Evolutionary conservation across 495 filamentous ascomycete genomes (phyloP), one percentile per base, ranked within the genome.

Genomic region (Xylaria longipes): DNA sequence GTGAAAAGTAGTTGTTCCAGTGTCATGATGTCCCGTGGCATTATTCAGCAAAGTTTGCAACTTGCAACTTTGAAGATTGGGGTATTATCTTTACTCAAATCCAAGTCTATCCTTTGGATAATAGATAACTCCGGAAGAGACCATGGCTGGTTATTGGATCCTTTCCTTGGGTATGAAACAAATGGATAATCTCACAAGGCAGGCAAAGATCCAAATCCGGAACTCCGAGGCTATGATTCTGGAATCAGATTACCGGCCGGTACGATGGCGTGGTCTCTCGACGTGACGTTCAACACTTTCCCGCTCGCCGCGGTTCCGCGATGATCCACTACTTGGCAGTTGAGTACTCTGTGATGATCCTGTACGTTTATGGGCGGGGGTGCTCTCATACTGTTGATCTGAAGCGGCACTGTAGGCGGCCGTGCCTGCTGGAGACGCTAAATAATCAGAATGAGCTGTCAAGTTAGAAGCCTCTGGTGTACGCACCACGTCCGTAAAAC

Each of bases 401-500:
- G 75, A 73, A 68, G 80, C 67, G 71, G 81, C 73, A 71, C 74
- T 73, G 77, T 82, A 85, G 72, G 81, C 65, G 9, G 80, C 70
- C 77, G 83, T 76, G 80, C 82, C 82, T 85, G 82, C 83, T 77
- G 84, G 82, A 78, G 82, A 83, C 75, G 82, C 84, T 85, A 85
- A 81, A 82, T 79, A 80, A 84, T 86, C 83, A 86, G 84, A 86
- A 78, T 71, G 70, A 70, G 62, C 64, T 68, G 68, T 73, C 39
- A 72, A 72, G 74, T 75, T 63, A 77, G 63, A 73, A 73, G 71
- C 73, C 77, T 75, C 70, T 79, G 68, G 70, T 79, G 79, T 86
- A 84, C 82, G 80, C 80, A 84, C 83, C 84, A 82, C 87, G 87
- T 81, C 84, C 85, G 72, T 84, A 84, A 65, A 85, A 82, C 41